These are phyloP conservation scores for Apostasia shenzhenica DNA, from an alignment of 106 monocot genomes.

Conservation along the genomic window DNA sequence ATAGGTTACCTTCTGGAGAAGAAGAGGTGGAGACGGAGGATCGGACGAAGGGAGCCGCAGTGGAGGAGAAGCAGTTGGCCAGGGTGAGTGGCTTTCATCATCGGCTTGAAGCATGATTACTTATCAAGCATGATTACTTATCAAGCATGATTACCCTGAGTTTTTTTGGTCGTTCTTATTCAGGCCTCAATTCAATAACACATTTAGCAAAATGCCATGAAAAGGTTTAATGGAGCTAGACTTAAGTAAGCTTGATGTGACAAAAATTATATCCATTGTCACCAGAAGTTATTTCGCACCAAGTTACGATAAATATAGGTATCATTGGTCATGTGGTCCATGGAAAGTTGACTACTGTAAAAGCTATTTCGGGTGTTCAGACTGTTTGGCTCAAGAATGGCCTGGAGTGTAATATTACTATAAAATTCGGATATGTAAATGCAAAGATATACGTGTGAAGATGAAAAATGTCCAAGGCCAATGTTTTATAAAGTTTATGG, in stretches of 20 bases:
- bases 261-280: slow-evolving; percentile 68
- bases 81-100: neutral
- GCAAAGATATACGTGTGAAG: slow-evolving; percentile 98
- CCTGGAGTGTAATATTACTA: slow-evolving; percentile 90
- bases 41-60: neutral
- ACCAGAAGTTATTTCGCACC: slow-evolving; percentile 91
- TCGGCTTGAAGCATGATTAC: too few relatives aligned
- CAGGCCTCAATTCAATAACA: too few relatives aligned
- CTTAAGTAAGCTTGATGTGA: slow-evolving; percentile 74
- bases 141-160: too few relatives aligned
- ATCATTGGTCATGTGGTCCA: slow-evolving; percentile 91
- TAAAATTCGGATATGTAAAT: slow-evolving; percentile 96
- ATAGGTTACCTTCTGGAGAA: slow-evolving; percentile 4
- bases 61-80: neutral
- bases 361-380: slow-evolving; percentile 98
- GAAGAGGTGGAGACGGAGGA: slow-evolving; percentile 3
- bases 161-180: too few relatives aligned
- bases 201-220: slow-evolving; percentile 83
- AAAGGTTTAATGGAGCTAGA: slow-evolving; percentile 97
- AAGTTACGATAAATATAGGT: slow-evolving; percentile 97
- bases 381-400: slow-evolving; percentile 97
- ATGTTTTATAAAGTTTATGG: slow-evolving; percentile 98
- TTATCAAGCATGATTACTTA: too few relatives aligned
- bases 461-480: slow-evolving; percentile 85
- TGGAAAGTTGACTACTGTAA: slow-evolving; percentile 92